Conservation (phyloP, 345 rosid species). For the Populus deltoides region DNA sequence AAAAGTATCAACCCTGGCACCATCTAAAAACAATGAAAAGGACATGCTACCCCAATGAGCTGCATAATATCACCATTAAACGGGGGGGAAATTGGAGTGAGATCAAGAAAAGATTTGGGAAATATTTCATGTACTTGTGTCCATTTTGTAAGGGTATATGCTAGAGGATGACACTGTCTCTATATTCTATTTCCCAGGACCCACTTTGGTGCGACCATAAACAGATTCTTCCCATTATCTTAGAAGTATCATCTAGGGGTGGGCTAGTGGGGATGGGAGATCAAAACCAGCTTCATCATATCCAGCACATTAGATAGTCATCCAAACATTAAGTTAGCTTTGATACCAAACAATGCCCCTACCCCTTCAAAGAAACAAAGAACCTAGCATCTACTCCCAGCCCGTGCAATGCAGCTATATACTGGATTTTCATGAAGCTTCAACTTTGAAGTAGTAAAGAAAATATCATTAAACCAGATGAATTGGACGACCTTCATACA, state of each 20-base stretch:
- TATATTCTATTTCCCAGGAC: neutral
- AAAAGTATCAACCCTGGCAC: no score
- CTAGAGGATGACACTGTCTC: neutral
- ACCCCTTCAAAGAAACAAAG: neutral
- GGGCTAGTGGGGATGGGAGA: neutral
- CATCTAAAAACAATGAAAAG: no score
- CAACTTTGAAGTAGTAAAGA: neutral
- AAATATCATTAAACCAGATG: neutral
- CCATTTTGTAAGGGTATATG: neutral
- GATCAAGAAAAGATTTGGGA: neutral
- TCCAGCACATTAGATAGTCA: neutral
- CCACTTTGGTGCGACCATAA: neutral
- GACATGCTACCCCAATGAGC: no score
- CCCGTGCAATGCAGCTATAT: neutral
- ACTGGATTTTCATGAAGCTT: neutral
- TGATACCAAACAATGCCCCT: neutral
- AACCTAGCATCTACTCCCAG: neutral
- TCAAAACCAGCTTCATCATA: neutral
- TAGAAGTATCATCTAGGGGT: neutral
- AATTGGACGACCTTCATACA: neutral
- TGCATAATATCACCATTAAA: no score
- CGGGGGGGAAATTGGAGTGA: no score
- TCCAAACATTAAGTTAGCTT: neutral
- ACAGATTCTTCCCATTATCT: neutral
- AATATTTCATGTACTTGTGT: no score